A percentile compares a stretch with the other conserved stretches of the same genome.
Conservation (phyloP, 371 early-diverging fungal genomes). For the Mucor plumbeus region DNA sequence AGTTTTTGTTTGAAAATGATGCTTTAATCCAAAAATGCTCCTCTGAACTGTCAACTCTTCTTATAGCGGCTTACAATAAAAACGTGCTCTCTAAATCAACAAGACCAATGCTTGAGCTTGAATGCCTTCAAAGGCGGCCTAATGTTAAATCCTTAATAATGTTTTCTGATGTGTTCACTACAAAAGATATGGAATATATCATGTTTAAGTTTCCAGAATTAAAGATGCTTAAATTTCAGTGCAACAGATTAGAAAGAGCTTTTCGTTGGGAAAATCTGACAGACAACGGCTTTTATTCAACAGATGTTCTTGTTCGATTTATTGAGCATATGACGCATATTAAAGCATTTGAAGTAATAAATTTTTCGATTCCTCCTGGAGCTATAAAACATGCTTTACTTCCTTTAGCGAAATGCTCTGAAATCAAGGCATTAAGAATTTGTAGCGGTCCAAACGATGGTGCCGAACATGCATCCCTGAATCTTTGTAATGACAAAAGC, state of each 20-base stretch:
- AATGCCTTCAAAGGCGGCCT: not conserved
- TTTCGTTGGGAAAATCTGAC: not conserved
- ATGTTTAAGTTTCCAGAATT: not conserved
- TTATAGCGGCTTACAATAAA: not conserved
- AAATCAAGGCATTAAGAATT: too few relatives aligned
- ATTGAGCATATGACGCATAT: not conserved
- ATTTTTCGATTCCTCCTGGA: not conserved
- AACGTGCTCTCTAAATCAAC: not conserved
- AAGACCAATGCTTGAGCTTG: not conserved
- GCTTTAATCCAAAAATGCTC: too few relatives aligned
- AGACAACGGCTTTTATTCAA: not conserved
- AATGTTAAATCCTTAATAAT: not conserved
- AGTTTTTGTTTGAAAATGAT: too few relatives aligned
- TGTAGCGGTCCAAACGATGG: too few relatives aligned
- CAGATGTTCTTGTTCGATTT: not conserved
- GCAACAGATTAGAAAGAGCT: not conserved
- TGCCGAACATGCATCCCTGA: not conserved
- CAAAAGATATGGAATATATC: not conserved
- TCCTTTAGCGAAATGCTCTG: not conserved
- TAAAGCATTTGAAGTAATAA: not conserved
- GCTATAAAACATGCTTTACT: not conserved
- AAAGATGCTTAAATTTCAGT: not conserved
- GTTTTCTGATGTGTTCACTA: not conserved
- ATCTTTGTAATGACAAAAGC: not conserved
- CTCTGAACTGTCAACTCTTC: not conserved